phyloP scores from a whole-genome alignment of 1,284 basidiomycete species.

The Vanrija sp. region DNA sequence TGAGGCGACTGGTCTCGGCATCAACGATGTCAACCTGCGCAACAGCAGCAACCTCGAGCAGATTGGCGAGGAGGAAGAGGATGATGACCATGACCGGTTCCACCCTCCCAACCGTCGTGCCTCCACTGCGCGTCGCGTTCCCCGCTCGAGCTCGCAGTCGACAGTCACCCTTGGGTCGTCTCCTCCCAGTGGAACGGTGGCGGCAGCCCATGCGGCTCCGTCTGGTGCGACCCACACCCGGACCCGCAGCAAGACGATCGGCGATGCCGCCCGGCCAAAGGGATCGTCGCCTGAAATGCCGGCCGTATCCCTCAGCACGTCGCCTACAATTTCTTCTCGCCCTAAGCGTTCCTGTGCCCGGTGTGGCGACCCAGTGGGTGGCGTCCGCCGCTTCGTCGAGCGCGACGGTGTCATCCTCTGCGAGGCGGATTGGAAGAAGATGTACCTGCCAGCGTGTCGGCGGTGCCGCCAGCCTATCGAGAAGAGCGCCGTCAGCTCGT shows the following conservation, averaged over 20 bases:
- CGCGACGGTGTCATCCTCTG: constrained; percentile 67
- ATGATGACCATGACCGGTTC: constrained; percentile 26
- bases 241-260: too few species aligned
- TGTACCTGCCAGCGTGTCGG: constrained; percentile 83
- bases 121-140: not conserved
- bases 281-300: too few species aligned
- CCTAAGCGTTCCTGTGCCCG: constrained; percentile 55
- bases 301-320: not conserved
- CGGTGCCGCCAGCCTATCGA: constrained; percentile 78
- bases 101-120: not conserved
- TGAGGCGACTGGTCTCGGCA: not conserved
- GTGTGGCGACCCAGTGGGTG: constrained; percentile 66
- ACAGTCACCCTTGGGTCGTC: constrained; percentile 5
- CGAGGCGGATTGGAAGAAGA: constrained; percentile 85
- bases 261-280: too few species aligned
- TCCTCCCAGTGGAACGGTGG: not conserved
- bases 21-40: constrained; percentile 8
- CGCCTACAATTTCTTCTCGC: not conserved
- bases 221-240: too few species aligned
- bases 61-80: constrained; percentile 39
- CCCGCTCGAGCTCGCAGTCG: constrained; percentile 15
- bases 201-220: not conserved
- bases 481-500: constrained; percentile 81
- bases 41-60: constrained; percentile 22
- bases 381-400: constrained; percentile 67